Base-by-base conservation (phyloP, 129 eudicot genomes). In the Centrapalus pauciflorus region DNA sequence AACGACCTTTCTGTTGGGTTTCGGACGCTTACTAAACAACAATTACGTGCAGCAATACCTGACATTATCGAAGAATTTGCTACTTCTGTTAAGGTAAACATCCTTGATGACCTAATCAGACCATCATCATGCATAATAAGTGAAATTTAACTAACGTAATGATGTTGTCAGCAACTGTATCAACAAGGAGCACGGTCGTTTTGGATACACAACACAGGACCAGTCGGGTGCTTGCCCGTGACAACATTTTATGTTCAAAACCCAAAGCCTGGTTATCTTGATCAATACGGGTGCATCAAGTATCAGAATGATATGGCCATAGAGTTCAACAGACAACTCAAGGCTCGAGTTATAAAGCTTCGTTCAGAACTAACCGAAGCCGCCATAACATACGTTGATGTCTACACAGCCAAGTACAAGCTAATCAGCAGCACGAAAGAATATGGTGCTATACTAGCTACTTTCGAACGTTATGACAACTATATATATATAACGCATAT, bases 171-270 rank as follows among this genome's bases (percentile, higher is more conserved):
- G 95, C 75, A 55, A 66, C 28, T 90, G 65, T 82, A 86, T 73
- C 57, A 77, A 26, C 72, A 66, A 63, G 90, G 97, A 54, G 97
- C 95, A 5, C 74, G 90, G 76, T 40, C 78, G 41, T 81, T 86
- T 45, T 90, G 90, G 95, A 68, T 90, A 34, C 95, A 81, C 52
- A 86, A 90, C 63, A 81, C 84, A 12, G 90, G 95, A 6, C 90
- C 95, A 20, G 35, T 81, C 16, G 95, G 95, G 65, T 89, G 96
- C 78, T 64, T 86, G 61, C 95, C 95, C 3, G 66, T 78, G 7
- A 1, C 71, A 38, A 64, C 64, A 8, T 5, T 77, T 3, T 54
- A 74, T n/a, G 13, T 78, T 37, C 63, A 6, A 20, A 64, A 77
- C 24, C 86, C 85, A 0, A 45, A 69, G 55, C 90, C 86, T 6